A percentile compares a stretch with the other conserved stretches of the same genome.
phyloP scores from a whole-genome alignment of 2,329 filamentous ascomycete species.

The Hirsutella rhossiliensis region DNA sequence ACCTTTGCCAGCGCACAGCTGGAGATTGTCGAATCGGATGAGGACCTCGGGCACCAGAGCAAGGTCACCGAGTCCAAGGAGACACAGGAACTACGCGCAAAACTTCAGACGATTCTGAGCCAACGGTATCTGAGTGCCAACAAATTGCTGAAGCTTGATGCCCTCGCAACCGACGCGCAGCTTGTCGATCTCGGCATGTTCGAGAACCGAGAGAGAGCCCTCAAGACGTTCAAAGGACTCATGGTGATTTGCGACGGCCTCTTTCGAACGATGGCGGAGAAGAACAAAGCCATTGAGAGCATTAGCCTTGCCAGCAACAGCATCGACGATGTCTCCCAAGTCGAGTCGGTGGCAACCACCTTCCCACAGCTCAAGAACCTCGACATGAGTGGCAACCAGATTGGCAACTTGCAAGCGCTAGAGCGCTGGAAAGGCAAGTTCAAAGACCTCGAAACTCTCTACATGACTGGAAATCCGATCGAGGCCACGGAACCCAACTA shows the following conservation, averaged over 20 bases:
- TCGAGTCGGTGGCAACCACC: slow-evolving; percentile 64
- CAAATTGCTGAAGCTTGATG: slow-evolving; percentile 77
- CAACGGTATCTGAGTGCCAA: slow-evolving; percentile 58
- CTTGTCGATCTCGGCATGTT: slow-evolving; percentile 69
- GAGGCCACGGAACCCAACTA: slow-evolving; percentile 47
- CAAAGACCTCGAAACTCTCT: slow-evolving; percentile 64
- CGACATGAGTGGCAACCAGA: slow-evolving; percentile 74
- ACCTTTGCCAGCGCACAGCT: slow-evolving; percentile 54
- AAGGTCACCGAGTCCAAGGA: slow-evolving; percentile 35
- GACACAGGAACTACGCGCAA: slow-evolving; percentile 51
- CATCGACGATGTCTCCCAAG: slow-evolving; percentile 57
- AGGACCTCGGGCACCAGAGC: slow-evolving; percentile 19
- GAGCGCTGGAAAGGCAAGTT: slow-evolving; percentile 72
- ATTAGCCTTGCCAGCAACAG: slow-evolving; percentile 74
- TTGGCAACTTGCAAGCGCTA: slow-evolving; percentile 56
- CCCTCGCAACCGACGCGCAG: slow-evolving; percentile 58
- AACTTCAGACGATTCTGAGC: slow-evolving; percentile 59
- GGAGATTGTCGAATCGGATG: slow-evolving; percentile 37
- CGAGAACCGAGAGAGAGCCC: slow-evolving; percentile 53
- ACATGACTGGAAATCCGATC: slow-evolving; percentile 68
- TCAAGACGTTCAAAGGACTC: slow-evolving; percentile 84
- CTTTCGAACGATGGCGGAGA: slow-evolving; percentile 61
- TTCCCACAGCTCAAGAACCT: slow-evolving; percentile 82
- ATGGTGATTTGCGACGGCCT: slow-evolving; percentile 75
- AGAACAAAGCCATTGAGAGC: slow-evolving; percentile 67